Conservation (phyloP, 2,329 filamentous ascomycete species). For the Hymenoscyphus linearis region DNA sequence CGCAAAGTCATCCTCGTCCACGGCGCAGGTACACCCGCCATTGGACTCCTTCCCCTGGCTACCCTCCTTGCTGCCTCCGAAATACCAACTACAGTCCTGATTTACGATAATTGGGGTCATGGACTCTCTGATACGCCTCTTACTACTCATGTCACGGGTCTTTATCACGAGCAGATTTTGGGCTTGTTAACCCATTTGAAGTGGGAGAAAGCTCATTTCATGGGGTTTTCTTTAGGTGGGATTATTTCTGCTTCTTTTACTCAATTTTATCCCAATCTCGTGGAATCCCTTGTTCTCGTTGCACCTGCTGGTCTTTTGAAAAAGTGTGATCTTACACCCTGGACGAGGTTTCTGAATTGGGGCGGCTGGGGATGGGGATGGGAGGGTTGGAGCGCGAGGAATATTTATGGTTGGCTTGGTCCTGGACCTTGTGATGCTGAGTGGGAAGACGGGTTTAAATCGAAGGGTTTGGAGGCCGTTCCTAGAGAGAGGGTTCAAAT, state of each 20-base stretch:
- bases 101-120: not conserved
- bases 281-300: not conserved
- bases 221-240: conserved; percentile 48
- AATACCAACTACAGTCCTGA: not conserved
- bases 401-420: not conserved
- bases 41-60: not conserved
- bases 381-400: not conserved
- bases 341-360: not conserved
- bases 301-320: not conserved
- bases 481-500: not conserved
- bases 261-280: conserved; percentile 7
- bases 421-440: not conserved
- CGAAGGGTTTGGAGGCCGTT: not conserved
- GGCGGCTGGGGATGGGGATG: not conserved
- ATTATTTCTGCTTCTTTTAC: conserved; percentile 37
- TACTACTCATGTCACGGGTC: not conserved
- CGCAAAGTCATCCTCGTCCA: not conserved
- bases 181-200: conserved; percentile 32
- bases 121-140: not conserved
- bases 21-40: not conserved
- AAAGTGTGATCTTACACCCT: not conserved
- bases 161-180: not conserved
- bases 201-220: conserved; percentile 40
- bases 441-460: not conserved
- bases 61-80: not conserved